Base-by-base conservation (phyloP, 306 rosid genomes). In the Dryas octopetala region DNA sequence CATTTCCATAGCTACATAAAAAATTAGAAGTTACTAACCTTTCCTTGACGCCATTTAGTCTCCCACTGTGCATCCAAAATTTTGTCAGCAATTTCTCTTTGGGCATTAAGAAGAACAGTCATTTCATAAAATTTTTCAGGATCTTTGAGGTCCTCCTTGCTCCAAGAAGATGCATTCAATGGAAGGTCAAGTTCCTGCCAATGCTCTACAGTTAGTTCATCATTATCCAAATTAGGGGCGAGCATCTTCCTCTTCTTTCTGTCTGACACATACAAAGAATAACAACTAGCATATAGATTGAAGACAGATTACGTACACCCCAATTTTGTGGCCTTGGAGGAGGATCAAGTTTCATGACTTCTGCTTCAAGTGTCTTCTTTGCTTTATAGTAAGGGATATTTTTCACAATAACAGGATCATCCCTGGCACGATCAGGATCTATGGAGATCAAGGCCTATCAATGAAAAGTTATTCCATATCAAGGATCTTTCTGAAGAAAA, bases 71-170 rank as follows among this genome's bases (percentile, higher is more conserved):
- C 81, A 79, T 95, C 96, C 90, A 90, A 83, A 71, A 95, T 87
- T 83, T 95, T 89, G 80, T 91, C 97, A 68, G 92, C 87, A 28
- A 95, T 85, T 83, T 95, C 97, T 87, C 96, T 86, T 82, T 95
- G 99, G 59, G 97, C 99, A 68, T 92, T 95, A 64, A 92, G 92
- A 88, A 95, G 99, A 74, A 95, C 78, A 19, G 95, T 90, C 97
- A 95, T 95, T 82, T 95, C 99, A 69, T 88, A 80, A 62, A 92
- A 83, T 54, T 90, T 95, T 38, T 84, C 90, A 7, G 97, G 96
- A 80, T 92, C 59, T 85, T 90, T 95, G 62, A 95, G 93, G 80
- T 92, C 97, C 80, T 88, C 88, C 84, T 90, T 87, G 66, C 86
- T 88, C 99, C 99, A 95, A 48, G 97, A 92, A 76, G 99, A 95